Evolutionary conservation across 2,329 filamentous ascomycete genomes (phyloP), one percentile per base, ranked within the genome.

Genomic region (Ophiosphaerella korrae): DNA sequence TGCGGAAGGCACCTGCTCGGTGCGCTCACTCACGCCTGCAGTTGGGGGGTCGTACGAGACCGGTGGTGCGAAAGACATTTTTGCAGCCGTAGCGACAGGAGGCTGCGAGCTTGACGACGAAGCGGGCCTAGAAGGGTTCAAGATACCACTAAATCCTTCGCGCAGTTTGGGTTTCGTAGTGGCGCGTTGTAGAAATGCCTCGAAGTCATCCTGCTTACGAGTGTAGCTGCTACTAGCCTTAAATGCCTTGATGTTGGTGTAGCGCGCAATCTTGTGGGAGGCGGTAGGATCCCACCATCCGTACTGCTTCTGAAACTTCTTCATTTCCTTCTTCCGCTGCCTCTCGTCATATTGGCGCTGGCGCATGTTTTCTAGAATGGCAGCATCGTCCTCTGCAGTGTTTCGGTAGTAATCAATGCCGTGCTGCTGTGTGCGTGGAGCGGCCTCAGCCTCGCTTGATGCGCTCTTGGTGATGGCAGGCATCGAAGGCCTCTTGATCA

Each of bases 361-460:
- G 66, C 88, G 83, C 16, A 74, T 78, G 38, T 78, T 80, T 69
- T 90, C 91, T 55, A 86, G 84, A 57, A 80, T 81, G 58, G 84
- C 82, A 24, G 83, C 81, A 64, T 91, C 91, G 48, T 96, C 90
- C 60, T 96, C 90, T n/a, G 91, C 88, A 42, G 84, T 86, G 1
- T 84, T 84, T 89, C 92, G 96, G 73, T 96, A 70, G 41, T 59
- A 70, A 39, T 68, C 61, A 52, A 67, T 59, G 18, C 57, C 57
- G 51, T 61, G 60, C 42, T 63, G 62, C 44, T 67, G 59, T 23
- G 53, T 13, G 8, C 45, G 48, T 23, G 53, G 39, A 29, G 52
- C 32, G 26, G 53, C 44, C 21, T 65, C 46, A 4, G 53, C 50
- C 4, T 58, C 48, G 31, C 53, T 60, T 36, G 63, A 53, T 24